A percentile compares a stretch with the other conserved stretches of the same genome.
Conservation (phyloP, 2,329 filamentous ascomycete species). For the Lachnellula cervina region DNA sequence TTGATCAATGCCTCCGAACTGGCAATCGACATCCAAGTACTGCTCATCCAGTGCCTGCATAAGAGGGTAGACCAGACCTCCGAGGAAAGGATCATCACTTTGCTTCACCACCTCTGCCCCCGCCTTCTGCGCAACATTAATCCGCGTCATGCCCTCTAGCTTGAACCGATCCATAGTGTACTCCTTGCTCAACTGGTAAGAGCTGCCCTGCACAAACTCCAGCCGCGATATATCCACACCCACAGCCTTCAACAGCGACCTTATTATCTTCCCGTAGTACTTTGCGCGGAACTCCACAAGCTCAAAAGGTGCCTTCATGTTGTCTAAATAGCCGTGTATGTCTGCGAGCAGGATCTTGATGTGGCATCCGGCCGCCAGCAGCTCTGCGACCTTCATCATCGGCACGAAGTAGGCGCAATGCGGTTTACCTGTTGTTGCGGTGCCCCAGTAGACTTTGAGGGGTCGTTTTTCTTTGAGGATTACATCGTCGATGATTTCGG, state of each 20-base stretch:
- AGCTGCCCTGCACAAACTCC: constrained; percentile 77
- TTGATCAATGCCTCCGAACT: constrained; percentile 85
- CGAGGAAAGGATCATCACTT: constrained; percentile 67
- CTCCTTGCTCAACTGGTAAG: constrained; percentile 66
- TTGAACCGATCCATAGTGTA: constrained; percentile 91
- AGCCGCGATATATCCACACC: constrained; percentile 67
- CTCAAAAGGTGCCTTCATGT: constrained; percentile 82
- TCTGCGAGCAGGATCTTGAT: constrained; percentile 72
- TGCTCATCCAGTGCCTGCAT: constrained; percentile 85
- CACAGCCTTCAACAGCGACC: constrained; percentile 71
- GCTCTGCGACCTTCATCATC: constrained; percentile 83
- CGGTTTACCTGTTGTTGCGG: constrained; percentile 59
- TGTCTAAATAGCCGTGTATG: constrained; percentile 75
- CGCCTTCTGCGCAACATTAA: constrained; percentile 66
- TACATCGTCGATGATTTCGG: constrained; percentile 72
- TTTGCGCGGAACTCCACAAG: constrained; percentile 75
- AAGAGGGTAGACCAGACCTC: constrained; percentile 74
- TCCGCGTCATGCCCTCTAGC: constrained; percentile 42
- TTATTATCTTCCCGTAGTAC: constrained; percentile 79
- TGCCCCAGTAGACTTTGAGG: constrained; percentile 83
- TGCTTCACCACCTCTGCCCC: constrained; percentile 96
- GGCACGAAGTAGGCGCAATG: constrained; percentile 82
- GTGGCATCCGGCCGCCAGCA: constrained; percentile 78
- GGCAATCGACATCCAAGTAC: constrained; percentile 78
- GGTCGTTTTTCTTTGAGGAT: constrained; percentile 66